Conservation (phyloP, 495 filamentous ascomycete species). For the Penicillium samsonianum region DNA sequence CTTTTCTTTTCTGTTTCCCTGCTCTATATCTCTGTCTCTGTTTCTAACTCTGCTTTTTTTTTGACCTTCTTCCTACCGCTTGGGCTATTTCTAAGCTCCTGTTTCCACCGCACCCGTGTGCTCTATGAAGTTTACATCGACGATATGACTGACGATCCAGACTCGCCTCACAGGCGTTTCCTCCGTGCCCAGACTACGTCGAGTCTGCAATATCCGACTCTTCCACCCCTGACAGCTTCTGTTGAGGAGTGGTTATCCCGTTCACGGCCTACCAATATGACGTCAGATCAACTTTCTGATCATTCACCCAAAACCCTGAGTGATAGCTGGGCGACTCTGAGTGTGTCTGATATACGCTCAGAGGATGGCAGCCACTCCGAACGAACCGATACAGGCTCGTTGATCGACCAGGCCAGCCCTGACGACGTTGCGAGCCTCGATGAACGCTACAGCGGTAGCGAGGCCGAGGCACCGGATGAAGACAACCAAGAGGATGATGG, state of each 20-base stretch:
- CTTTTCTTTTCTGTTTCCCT: constrained; percentile 1
- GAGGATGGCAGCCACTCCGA: constrained; percentile 50
- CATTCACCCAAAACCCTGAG: constrained; percentile 37
- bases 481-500: constrained; percentile 31
- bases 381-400: constrained; percentile 46
- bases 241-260: constrained; percentile 53
- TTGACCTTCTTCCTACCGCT: background rate
- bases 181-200: constrained; percentile 31
- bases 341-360: constrained; percentile 46
- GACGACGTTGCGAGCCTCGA: constrained; percentile 54
- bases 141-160: constrained; percentile 47
- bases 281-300: constrained; percentile 32
- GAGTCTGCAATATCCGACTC: constrained; percentile 47
- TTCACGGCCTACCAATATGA: constrained; percentile 47
- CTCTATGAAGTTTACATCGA: constrained; percentile 16
- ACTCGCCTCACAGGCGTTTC: constrained; percentile 36
- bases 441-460: constrained; percentile 43
- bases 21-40: constrained; percentile 1
- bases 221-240: constrained; percentile 47
- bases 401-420: constrained; percentile 45
- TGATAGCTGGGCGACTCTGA: constrained; percentile 52
- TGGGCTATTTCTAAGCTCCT: constrained; percentile 11
- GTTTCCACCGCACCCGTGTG: constrained; percentile 2
- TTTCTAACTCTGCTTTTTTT: constrained; percentile 13
- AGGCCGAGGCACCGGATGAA: constrained; percentile 36